Percentiles rank a stretch among this genome's conserved stretches.
phyloP scores from a whole-genome alignment of 805 yeast species.

The Lachancea sp. region DNA sequence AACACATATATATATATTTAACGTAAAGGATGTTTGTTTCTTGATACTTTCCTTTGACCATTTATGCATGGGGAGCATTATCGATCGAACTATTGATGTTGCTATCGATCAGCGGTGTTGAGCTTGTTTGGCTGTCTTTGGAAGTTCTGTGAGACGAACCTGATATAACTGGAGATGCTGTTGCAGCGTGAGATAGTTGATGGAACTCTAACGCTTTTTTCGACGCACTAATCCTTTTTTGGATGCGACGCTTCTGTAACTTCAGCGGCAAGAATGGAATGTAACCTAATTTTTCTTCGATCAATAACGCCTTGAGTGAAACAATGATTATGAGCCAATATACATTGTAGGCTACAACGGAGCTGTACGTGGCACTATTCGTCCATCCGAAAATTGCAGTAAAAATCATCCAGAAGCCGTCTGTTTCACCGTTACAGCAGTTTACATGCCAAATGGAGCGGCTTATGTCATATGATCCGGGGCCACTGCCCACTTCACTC shows the following conservation, averaged over 20 bases:
- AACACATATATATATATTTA: background rate
- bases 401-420: conserved; percentile 86
- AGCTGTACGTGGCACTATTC: conserved; percentile 86
- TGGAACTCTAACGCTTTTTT: conserved; percentile 24
- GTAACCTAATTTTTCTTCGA: conserved; percentile 53
- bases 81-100: background rate
- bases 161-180: background rate
- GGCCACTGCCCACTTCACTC: conserved; percentile 85
- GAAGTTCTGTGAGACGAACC: conserved; percentile 3
- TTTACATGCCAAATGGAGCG: conserved; percentile 89
- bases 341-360: conserved; percentile 61
- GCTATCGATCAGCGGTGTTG: conserved; percentile 6
- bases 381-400: conserved; percentile 93
- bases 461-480: conserved; percentile 81
- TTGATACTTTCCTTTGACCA: background rate
- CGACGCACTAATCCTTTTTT: conserved; percentile 32
- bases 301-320: conserved; percentile 40
- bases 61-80: background rate
- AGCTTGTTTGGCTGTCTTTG: conserved; percentile 8
- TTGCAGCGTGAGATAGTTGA: background rate
- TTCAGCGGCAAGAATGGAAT: conserved; percentile 55
- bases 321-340: conserved; percentile 56
- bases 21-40: background rate
- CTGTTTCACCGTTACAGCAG: conserved; percentile 89
- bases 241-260: conserved; percentile 52